A percentile compares a stretch with the other conserved stretches of the same genome.
These are phyloP conservation scores for Vittaforma corneae DNA, from an alignment of 371 early-diverging fungal genomes.

Conservation along the genomic window DNA sequence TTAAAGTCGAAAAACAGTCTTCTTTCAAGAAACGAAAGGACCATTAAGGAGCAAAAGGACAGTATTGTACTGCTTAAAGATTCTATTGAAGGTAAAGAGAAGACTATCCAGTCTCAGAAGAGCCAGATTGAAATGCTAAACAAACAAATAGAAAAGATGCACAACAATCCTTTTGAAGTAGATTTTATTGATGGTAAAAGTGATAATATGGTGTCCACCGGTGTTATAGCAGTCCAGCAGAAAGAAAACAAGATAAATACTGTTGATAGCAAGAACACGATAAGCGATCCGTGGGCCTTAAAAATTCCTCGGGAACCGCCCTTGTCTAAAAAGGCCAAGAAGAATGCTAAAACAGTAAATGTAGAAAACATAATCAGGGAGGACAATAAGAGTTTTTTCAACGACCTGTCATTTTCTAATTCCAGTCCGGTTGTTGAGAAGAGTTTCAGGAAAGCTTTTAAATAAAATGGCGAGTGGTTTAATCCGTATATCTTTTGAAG, in stretches of 20 bases:
- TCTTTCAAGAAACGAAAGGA: not conserved
- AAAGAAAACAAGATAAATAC: slow-evolving; percentile 8
- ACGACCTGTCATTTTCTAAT: slow-evolving; percentile 22
- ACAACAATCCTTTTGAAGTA: not conserved
- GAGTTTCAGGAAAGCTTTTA: not conserved
- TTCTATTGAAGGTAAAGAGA: slow-evolving; percentile 6
- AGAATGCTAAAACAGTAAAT: not conserved
- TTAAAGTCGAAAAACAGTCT: not conserved
- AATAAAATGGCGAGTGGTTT: no score
- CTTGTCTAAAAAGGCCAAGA: not conserved
- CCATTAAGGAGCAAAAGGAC: slow-evolving; percentile 14
- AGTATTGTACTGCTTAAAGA: slow-evolving; percentile 12
- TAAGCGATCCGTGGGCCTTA: not conserved
- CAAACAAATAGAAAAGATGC: not conserved
- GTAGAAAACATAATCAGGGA: slow-evolving; percentile 19
- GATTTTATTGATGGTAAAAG: slow-evolving; percentile 7
- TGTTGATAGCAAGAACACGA: not conserved
- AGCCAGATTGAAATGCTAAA: slow-evolving; percentile 4
- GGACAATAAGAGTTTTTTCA: slow-evolving; percentile 22
- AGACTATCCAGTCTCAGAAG: slow-evolving; percentile 2
- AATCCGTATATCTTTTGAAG: no score
- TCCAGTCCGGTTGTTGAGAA: slow-evolving; percentile 18
- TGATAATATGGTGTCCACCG: not conserved
- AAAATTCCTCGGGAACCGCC: no score
- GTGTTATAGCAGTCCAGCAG: not conserved